A percentile compares a stretch with the other conserved stretches of the same genome.
Evolutionary conservation across 768 basidiomycete species (phyloP).

Genomic region (Mycena maculata): DNA sequence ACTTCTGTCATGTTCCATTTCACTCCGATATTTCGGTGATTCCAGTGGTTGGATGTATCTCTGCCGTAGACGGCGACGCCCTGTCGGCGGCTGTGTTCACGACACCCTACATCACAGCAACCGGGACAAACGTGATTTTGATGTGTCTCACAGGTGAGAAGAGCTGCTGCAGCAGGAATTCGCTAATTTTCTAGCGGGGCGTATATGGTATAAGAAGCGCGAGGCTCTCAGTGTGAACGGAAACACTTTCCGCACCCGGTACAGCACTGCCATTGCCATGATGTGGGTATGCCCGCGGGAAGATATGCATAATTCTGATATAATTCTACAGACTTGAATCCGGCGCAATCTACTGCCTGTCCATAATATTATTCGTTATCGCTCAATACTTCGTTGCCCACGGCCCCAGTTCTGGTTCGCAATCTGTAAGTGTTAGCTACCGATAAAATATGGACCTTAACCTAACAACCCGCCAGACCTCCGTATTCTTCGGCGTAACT

Average conservation of each 20-base stretch:
- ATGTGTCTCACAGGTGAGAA: background rate
- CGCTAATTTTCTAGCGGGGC: background rate
- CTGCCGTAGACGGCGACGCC: background rate
- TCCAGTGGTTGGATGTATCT: too few species aligned
- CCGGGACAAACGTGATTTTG: background rate
- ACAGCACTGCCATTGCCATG: background rate
- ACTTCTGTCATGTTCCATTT: background rate
- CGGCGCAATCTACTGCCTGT: slow-evolving; percentile 5
- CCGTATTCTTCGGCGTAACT: background rate
- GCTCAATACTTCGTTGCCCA: too few species aligned
- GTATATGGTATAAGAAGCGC: slow-evolving; percentile 3
- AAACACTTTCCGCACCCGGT: background rate
- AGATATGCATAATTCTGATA: background rate
- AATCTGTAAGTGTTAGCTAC: background rate
- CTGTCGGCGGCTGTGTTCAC: background rate
- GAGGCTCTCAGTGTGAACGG: background rate
- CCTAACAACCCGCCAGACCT: background rate
- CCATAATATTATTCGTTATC: background rate
- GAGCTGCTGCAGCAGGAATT: too few species aligned
- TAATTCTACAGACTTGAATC: background rate
- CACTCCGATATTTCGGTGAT: too few species aligned
- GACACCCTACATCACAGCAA: background rate
- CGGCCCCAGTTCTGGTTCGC: background rate
- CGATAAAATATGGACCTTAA: background rate
- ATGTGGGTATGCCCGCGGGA: background rate